These are phyloP conservation scores for Skeletonema menzelii DNA, from an alignment of 108 stramenopile genomes.

Conservation along the genomic window DNA sequence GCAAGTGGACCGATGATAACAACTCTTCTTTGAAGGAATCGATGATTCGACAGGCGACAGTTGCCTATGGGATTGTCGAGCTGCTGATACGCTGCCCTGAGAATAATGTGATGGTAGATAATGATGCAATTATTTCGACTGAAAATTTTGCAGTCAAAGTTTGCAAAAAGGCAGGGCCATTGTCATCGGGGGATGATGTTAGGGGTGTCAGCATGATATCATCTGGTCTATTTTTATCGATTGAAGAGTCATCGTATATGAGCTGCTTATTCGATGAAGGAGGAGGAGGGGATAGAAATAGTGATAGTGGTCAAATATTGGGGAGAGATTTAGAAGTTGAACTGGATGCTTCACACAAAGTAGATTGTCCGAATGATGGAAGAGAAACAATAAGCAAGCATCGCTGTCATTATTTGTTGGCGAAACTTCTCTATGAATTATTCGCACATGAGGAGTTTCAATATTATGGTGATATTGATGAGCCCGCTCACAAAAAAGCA, in stretches of 20 bases:
- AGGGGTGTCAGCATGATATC: slow-evolving; percentile 2
- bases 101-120: too few relatives aligned
- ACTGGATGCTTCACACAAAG: not conserved
- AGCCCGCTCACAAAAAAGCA: too few relatives aligned
- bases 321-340: not conserved
- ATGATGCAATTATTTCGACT: too few relatives aligned
- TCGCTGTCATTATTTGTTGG: too few relatives aligned
- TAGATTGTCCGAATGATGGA: too few relatives aligned
- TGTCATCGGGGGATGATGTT: not conserved
- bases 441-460: too few relatives aligned
- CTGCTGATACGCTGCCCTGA: not conserved
- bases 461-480: too few relatives aligned
- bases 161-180: not conserved
- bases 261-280: not conserved
- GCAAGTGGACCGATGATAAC: not conserved
- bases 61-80: slow-evolving; percentile 23
- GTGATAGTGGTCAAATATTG: not conserved
- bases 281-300: too few relatives aligned
- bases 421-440: too few relatives aligned
- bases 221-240: not conserved
- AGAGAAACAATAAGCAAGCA: too few relatives aligned
- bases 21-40: not conserved
- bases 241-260: slow-evolving; percentile 6
- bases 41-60: slow-evolving; percentile 13
- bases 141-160: slow-evolving; percentile 1